Evolutionary conservation across 768 basidiomycete genomes (phyloP).

Genomic region (Pleurotus salmoneostramineus): DNA sequence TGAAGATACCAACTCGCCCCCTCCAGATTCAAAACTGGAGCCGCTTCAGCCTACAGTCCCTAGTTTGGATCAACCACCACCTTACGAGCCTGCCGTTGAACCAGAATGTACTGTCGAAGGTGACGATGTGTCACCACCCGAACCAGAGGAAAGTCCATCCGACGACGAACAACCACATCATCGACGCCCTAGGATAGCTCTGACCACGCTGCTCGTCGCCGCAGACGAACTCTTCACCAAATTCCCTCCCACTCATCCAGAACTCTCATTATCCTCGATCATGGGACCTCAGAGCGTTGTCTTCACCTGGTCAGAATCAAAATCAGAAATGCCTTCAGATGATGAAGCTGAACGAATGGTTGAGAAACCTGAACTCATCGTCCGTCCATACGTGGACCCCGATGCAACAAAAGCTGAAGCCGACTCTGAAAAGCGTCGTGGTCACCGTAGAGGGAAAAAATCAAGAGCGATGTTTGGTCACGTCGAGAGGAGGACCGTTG

Average conservation of each 20-base stretch:
- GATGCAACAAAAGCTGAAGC: constrained; percentile 16
- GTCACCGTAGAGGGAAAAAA: constrained; percentile 18
- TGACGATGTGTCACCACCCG: background rate
- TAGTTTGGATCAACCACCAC: background rate
- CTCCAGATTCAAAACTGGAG: background rate
- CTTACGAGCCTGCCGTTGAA: background rate
- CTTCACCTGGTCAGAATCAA: constrained; percentile 65
- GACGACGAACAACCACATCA: background rate
- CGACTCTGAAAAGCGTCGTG: constrained; percentile 17
- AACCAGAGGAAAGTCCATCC: background rate
- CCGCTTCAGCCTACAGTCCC: too few species aligned
- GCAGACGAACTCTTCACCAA: constrained; percentile 55
- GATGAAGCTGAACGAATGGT: constrained; percentile 62
- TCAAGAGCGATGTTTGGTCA: constrained; percentile 15
- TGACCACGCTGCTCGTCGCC: constrained; percentile 47
- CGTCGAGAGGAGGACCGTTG: constrained; percentile 38
- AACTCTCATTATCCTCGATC: constrained; percentile 48
- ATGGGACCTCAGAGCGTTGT: constrained; percentile 79
- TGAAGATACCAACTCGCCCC: background rate
- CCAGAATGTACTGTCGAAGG: background rate
- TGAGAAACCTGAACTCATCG: constrained; percentile 47
- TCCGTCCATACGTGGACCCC: constrained; percentile 44
- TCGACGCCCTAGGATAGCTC: constrained; percentile 27
- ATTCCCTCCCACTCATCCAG: constrained; percentile 60
- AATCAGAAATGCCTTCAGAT: constrained; percentile 40